phyloP scores from a whole-genome alignment of 2,329 filamentous ascomycete species.

The Aspergillus sp. region DNA sequence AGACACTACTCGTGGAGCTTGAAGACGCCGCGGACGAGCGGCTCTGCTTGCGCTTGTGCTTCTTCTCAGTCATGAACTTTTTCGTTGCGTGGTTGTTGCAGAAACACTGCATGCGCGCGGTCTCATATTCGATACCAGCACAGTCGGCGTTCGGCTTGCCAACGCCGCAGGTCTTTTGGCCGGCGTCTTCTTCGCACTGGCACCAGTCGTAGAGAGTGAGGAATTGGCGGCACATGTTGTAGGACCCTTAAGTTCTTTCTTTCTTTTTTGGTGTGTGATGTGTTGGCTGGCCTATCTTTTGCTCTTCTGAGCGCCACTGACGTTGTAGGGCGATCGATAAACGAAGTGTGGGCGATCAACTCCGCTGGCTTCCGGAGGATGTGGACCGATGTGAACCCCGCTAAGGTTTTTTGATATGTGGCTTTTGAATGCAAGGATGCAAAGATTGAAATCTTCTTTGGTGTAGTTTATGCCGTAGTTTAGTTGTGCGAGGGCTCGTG shows the following conservation, averaged over 20 bases:
- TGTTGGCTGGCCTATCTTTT: conserved; percentile 6
- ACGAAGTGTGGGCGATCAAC: conserved; percentile 5
- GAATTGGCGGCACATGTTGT: conserved; percentile 43
- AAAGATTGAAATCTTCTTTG: neutral
- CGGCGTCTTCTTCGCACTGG: conserved; percentile 43
- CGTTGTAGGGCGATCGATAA: conserved; percentile 8
- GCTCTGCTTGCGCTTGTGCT: conserved; percentile 30
- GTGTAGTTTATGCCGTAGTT: neutral
- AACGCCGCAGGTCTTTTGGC: conserved; percentile 35
- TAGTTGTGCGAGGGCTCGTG: neutral
- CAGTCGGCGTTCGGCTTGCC: conserved; percentile 34
- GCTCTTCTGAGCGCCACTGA: conserved; percentile 12
- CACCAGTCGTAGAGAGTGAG: conserved; percentile 45
- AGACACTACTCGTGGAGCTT: neutral
- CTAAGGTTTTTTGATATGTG: neutral
- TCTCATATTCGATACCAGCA: conserved; percentile 38
- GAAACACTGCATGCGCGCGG: conserved; percentile 46
- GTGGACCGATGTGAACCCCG: neutral
- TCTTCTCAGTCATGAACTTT: conserved; percentile 38
- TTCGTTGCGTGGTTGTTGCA: conserved; percentile 41
- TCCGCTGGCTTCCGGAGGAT: conserved; percentile 26
- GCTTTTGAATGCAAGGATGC: neutral
- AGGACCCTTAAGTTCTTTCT: neutral
- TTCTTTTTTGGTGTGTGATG: conserved; percentile 1
- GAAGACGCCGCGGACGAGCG: conserved; percentile 2